A percentile compares a stretch with the other conserved stretches of the same genome.
Conservation (phyloP, 352 stramenopile genomes). For the Phytophthora tentaculata region DNA sequence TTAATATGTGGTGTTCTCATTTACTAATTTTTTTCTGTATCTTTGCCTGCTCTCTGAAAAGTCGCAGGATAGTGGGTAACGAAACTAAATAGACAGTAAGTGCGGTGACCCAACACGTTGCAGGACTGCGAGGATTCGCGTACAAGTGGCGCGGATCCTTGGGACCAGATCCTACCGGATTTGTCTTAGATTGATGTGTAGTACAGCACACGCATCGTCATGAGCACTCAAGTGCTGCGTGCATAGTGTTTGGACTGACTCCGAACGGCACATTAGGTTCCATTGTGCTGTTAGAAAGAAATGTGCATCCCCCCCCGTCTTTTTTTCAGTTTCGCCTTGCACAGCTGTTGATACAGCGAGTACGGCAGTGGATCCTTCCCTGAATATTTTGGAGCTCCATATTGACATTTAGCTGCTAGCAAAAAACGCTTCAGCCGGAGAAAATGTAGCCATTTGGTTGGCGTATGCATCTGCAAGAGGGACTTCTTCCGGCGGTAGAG, state of each 20-base stretch:
- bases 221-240: neutral
- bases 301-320: neutral
- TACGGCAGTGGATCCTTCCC: neutral
- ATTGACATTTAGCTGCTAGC: neutral
- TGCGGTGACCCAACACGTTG: neutral
- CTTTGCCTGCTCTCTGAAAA: too few species aligned
- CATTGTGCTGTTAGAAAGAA: neutral
- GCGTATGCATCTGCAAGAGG: too few species aligned
- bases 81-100: too few species aligned
- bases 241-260: neutral
- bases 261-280: neutral
- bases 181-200: neutral
- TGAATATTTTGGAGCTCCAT: neutral
- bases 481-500: too few species aligned
- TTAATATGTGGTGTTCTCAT: too few species aligned
- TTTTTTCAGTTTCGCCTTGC: neutral
- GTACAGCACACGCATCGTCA: neutral
- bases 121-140: neutral
- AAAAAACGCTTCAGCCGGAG: neutral
- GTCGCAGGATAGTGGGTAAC: too few species aligned
- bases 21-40: too few species aligned
- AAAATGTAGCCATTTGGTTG: neutral
- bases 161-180: neutral
- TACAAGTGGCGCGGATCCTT: neutral
- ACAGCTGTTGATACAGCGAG: neutral